Evolutionary conservation across 2,329 filamentous ascomycete species (phyloP), one percentile per base, ranked within the genome.

Genomic region (Aspergillus piperis): DNA sequence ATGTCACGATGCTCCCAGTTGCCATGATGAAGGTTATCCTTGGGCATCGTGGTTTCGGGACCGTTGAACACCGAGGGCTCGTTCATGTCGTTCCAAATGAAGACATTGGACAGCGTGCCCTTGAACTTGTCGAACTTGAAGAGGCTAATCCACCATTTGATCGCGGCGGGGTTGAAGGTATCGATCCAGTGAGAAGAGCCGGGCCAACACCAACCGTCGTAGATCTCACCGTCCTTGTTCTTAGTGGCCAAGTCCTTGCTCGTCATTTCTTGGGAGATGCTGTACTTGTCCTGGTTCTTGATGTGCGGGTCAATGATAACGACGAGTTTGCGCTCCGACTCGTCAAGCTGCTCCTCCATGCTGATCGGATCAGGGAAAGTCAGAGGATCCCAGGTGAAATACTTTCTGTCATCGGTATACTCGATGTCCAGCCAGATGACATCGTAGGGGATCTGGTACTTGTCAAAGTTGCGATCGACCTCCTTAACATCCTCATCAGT

Each of bases 51-150:
- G 3, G 92, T 96, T 77, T 99, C 95, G 0, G 95, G 95, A 0
- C 95, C 95, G 74, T 98, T 98, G 82, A 99, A 99, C 1, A 99
- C 95, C 0, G 95, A 98, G 0, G 95, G 95, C 80, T 99, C 95
- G 73, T 97, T 98, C 95, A 99, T 99, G 75, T 99, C 95, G 75
- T 99, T 99, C 95, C 95, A 99, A 70, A 99, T 87, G 77, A 92
- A 97, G 0, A 91, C 89, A 75, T 98, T 99, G 65, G 88, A 83
- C 68, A 89, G 84, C 1, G 92, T 92, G 51, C 92, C 93, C 76
- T 91, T 91, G 83, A 97, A 99, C 42, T 80, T 85, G 73, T 91
- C 88, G 67, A 96, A 98, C 70, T 90, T 89, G 84, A 96, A 98
- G 10, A 98, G 84, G 2, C 83, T 80, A 67, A 87, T 90, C 94